Base-by-base conservation (phyloP, 2,329 filamentous ascomycete species). In the Ceratocystis diversiconidia region DNA sequence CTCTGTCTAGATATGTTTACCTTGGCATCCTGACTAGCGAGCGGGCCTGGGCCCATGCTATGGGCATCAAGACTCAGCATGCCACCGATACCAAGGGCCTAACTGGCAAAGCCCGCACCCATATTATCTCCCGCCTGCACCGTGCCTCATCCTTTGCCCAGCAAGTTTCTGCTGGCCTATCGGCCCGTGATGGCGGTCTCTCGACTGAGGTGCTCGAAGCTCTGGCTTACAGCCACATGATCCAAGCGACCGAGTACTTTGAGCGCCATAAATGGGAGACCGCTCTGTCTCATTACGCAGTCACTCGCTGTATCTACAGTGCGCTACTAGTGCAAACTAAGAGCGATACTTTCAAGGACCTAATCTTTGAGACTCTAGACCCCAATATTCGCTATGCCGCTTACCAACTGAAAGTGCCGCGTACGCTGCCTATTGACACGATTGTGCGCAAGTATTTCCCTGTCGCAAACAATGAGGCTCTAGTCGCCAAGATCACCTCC, bases 331-430 rank as follows among this genome's bases (percentile, higher is more conserved):
- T 81, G 32, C 79, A 82, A 17, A 68, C 83, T 77, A 75, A 78
- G 19, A 87, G 85, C 68, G 92, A 96, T 67, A 79, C 88, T 44
- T 94, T 90, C 79, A 91, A 89, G 73, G 92, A 97, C 68, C 80
- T 96, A 28, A 78, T 99, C 66, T 85, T 87, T 61, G 86, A 89
- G 71, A 95, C 89, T 3, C 86, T 96, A 68, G 94, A 99, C 73
- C 92, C 92, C 1, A 95, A 91, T 68, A 89, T 99, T 71, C 87
- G 92, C 69, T 97, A 95, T 74, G 92, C 92, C 44, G 91, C 94
- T 19, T 97, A 97, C 74, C 91, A 96, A 75, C 82, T 91, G 73
- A 88, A 92, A 73, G 83, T 95, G 41, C 89, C 92, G 0, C 85
- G 94, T 55, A 96, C 91, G 1, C 83, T 91, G 64, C 86, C 92